A percentile compares a stretch with the other conserved stretches of the same genome.
phyloP scores from a whole-genome alignment of 2,329 filamentous ascomycete species.

The Aspergillus cejpii region DNA sequence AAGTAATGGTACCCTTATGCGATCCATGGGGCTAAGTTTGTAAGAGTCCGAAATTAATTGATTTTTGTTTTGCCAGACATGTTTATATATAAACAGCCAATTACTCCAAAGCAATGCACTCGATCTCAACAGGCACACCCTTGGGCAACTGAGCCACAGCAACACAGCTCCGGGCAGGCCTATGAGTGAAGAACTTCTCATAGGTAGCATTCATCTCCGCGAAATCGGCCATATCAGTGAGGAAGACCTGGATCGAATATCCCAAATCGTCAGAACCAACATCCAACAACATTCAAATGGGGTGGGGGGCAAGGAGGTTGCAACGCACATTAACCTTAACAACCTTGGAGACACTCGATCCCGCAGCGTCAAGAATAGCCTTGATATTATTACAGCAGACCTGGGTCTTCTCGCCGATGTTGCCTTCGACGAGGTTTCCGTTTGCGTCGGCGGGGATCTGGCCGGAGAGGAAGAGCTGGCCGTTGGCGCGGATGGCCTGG shows the following conservation, averaged over 20 bases:
- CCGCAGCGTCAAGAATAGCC: conserved; percentile 75
- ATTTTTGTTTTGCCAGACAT: neutral
- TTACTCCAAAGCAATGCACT: conserved; percentile 54
- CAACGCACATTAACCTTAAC: conserved; percentile 68
- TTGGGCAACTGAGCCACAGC: conserved; percentile 58
- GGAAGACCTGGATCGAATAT: conserved; percentile 56
- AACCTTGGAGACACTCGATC: conserved; percentile 68
- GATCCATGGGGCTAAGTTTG: neutral
- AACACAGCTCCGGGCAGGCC: conserved; percentile 58
- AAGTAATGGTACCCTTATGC: neutral
- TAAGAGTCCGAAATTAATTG: neutral
- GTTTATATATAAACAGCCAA: neutral
- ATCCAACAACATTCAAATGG: neutral
- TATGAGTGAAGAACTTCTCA: conserved; percentile 61
- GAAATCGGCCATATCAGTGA: conserved; percentile 87
- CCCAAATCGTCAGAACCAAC: neutral
- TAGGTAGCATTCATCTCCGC: conserved; percentile 70
- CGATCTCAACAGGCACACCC: conserved; percentile 59
- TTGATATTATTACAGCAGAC: conserved; percentile 72
- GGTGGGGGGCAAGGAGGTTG: conserved; percentile 3
- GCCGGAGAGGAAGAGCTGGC: conserved; percentile 64
- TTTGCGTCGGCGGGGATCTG: conserved; percentile 66
- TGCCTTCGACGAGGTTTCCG: conserved; percentile 56
- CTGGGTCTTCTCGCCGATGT: conserved; percentile 62
- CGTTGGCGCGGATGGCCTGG: conserved; percentile 61